phyloP scores from a whole-genome alignment of 1,139 yeast genomes.

The Debaryomycetaceae sp. region DNA sequence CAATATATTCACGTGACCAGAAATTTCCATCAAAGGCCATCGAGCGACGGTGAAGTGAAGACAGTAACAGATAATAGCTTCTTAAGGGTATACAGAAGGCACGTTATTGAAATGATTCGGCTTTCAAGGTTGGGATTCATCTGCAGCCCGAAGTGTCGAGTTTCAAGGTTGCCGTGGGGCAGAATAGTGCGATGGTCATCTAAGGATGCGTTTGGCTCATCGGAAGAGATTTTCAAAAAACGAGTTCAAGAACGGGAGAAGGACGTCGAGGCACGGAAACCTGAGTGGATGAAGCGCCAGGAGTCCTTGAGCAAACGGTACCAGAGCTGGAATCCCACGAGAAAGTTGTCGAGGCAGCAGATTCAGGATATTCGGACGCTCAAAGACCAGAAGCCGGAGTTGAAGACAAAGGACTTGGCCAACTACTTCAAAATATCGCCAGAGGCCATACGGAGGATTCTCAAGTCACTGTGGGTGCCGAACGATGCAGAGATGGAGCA shows the following conservation, averaged over 20 bases:
- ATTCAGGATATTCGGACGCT: constrained; percentile 64
- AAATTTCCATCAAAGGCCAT: not conserved
- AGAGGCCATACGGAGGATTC: constrained; percentile 76
- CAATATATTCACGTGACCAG: not conserved
- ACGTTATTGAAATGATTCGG: too few relatives aligned
- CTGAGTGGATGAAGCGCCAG: constrained; percentile 67
- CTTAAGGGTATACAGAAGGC: not conserved
- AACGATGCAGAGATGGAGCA: constrained; percentile 45
- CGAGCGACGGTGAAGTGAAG: not conserved
- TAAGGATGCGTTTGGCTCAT: not conserved
- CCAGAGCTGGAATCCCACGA: constrained; percentile 67
- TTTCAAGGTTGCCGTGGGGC: not conserved
- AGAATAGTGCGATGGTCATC: not conserved
- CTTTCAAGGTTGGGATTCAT: too few relatives aligned
- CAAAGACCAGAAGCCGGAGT: constrained; percentile 54
- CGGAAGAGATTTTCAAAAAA: constrained; percentile 12
- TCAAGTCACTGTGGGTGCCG: constrained; percentile 78
- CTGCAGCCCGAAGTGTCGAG: too few relatives aligned
- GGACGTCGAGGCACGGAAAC: constrained; percentile 9
- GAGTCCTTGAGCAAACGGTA: constrained; percentile 59
- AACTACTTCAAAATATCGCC: constrained; percentile 70
- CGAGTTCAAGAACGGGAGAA: constrained; percentile 12
- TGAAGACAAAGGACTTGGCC: constrained; percentile 60
- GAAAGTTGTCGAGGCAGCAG: constrained; percentile 63
- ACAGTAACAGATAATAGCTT: not conserved